Evolutionary conservation across 176 grass and related monocot species (phyloP).

Genomic region (Ensete ventricosum): DNA sequence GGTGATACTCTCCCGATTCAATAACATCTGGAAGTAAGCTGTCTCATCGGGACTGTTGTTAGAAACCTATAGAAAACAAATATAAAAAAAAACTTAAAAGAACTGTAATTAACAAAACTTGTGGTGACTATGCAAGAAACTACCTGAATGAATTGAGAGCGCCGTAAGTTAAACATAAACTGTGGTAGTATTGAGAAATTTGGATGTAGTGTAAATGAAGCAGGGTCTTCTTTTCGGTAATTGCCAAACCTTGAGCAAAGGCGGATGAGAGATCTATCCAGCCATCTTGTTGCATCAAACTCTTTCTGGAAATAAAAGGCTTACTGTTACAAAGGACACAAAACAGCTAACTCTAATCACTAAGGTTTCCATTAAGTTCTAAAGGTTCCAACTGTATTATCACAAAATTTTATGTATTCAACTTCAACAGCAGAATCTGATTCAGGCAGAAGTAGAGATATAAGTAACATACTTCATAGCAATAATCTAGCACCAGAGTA

Average conservation of each 20-base stretch:
- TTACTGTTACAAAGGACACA: not conserved
- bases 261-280: conserved; percentile 87
- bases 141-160: conserved; percentile 97
- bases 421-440: not conserved
- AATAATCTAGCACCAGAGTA: not conserved
- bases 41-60: conserved; percentile 99
- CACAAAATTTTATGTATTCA: not conserved
- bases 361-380: not conserved
- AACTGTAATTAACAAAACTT: not conserved
- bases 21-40: conserved; percentile 91
- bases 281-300: conserved; percentile 92
- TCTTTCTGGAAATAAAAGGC: conserved; percentile 53
- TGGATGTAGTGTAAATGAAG: conserved; percentile 82
- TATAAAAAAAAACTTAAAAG: conserved; percentile 12
- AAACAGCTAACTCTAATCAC: not conserved
- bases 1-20: conserved; percentile 80
- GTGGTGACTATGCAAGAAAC: conserved; percentile 13
- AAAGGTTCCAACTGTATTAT: not conserved
- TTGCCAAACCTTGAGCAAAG: conserved; percentile 90
- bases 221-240: conserved; percentile 83
- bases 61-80: conserved; percentile 62
- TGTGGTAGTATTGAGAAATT: conserved; percentile 97
- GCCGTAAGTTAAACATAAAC: conserved; percentile 96
- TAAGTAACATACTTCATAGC: not conserved
- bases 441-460: not conserved